phyloP scores from a whole-genome alignment of 176 grass and related monocot species.

The Themeda triandra region DNA sequence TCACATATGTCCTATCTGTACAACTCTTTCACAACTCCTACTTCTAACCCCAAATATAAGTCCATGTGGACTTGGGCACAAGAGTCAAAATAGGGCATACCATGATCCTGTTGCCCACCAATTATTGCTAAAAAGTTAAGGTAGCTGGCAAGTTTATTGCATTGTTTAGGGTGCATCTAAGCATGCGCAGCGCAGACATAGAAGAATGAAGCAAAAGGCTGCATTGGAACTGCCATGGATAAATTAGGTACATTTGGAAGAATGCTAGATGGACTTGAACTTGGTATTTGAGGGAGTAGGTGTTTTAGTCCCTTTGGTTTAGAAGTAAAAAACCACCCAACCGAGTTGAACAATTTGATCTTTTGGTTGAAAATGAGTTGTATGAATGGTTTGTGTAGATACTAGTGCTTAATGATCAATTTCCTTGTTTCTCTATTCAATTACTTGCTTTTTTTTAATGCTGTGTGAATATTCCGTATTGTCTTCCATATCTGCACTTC shows the following conservation, averaged over 20 bases:
- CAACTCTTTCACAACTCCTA: neutral
- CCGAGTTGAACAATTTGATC: neutral
- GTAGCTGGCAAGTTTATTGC: neutral
- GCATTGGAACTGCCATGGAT: neutral
- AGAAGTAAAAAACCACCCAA: neutral
- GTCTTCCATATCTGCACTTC: neutral
- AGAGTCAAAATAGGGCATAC: neutral
- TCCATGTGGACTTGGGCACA: neutral
- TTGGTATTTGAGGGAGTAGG: neutral
- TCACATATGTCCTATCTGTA: neutral
- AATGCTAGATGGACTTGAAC: neutral
- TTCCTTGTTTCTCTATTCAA: constrained; percentile 2
- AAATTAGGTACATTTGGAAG: neutral
- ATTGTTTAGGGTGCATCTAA: neutral
- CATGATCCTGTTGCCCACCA: neutral
- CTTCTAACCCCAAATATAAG: neutral
- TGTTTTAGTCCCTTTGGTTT: neutral
- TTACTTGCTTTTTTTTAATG: constrained; percentile 10
- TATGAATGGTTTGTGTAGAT: neutral
- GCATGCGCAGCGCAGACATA: neutral
- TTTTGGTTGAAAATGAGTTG: neutral
- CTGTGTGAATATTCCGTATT: neutral
- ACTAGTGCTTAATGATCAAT: neutral
- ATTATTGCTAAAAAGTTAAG: neutral
- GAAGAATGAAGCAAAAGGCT: neutral